These are phyloP conservation scores for Paspalum vaginatum DNA, from an alignment of 176 grass and related monocot species.

Conservation along the genomic window DNA sequence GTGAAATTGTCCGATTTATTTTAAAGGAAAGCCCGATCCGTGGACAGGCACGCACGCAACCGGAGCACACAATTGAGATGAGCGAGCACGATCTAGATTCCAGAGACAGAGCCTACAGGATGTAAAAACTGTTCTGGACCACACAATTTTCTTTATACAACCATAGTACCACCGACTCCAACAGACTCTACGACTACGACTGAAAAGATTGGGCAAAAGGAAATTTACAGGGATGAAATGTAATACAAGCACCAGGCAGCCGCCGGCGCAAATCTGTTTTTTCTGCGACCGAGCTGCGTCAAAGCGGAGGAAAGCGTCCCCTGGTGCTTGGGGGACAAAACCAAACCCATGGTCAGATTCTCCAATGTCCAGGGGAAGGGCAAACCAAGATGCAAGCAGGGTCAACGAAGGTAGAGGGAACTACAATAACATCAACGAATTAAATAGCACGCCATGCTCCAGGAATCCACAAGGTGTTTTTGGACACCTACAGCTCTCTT, in stretches of 20 bases:
- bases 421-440: slow-evolving; percentile 36
- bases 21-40: slow-evolving; percentile 7
- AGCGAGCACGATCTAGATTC: not conserved
- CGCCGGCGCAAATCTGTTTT: not conserved
- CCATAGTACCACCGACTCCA: slow-evolving; percentile 23
- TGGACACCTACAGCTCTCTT: not conserved
- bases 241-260: not conserved
- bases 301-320: not conserved
- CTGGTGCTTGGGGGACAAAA: not conserved
- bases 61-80: slow-evolving; percentile 15
- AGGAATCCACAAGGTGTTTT: not conserved
- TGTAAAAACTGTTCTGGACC: not conserved
- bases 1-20: not conserved
- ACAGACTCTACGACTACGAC: slow-evolving; percentile 5
- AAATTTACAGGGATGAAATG: slow-evolving; percentile 24
- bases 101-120: not conserved
- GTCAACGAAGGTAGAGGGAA: not conserved
- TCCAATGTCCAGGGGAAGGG: not conserved
- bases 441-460: slow-evolving; percentile 26
- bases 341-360: slow-evolving; percentile 25
- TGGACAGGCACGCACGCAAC: slow-evolving; percentile 20
- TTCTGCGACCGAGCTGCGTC: not conserved
- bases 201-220: not conserved
- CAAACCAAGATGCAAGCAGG: not conserved
- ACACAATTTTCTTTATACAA: slow-evolving; percentile 33